Base-by-base conservation (phyloP, 2,329 filamentous ascomycete species). In the Aspergillus luchuensis region DNA sequence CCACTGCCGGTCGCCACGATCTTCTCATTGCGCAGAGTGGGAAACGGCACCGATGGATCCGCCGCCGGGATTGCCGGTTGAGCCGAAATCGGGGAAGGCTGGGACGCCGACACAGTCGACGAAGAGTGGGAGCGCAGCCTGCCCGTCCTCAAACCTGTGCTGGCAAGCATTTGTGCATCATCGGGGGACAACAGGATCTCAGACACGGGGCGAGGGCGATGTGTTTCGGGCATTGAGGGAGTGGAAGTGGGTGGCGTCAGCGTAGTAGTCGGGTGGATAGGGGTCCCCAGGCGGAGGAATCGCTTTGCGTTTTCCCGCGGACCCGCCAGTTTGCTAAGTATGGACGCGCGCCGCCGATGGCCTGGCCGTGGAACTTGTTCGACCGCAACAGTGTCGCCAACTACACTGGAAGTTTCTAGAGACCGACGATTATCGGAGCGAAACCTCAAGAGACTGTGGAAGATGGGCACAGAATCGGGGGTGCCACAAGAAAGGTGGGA, bases 1-100 rank as follows among this genome's bases (percentile, higher is more conserved):
- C 80, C 80, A 66, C 78, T 82, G 3, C 80, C 80, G n/a, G 78
- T 78, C 3, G 80, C 79, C 47, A 82, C 74, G 13, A 79, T 74
- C 65, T 79, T 81, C 66, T 82, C 80, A 60, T 82, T 77, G 28
- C 69, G 75, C 33, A 80, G 63, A 8, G 72, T 64, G 2, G 76
- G 73, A 47, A 78, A 73, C 11, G 71, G 66, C 1, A 71, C 67
- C 8, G 66, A 63, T 19, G 71, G 56, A 15, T 76, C 72, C 43
- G 71, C 65, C 5, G 68, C 60, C 5, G 68, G 48, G 15, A 64
- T 66, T n/a, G 58, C 63, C n/a, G 58, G 67, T 15, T 58, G 66
- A 10, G 67, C 65, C 43, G 67, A 61, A 28, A 67, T 64, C 38
- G 66, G 51, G 56, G 65, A 64, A 21, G 69, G 65, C 13, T 66